These are phyloP conservation scores for Salvia sclarea DNA, from an alignment of 305 asterid species.

Conservation along the genomic window DNA sequence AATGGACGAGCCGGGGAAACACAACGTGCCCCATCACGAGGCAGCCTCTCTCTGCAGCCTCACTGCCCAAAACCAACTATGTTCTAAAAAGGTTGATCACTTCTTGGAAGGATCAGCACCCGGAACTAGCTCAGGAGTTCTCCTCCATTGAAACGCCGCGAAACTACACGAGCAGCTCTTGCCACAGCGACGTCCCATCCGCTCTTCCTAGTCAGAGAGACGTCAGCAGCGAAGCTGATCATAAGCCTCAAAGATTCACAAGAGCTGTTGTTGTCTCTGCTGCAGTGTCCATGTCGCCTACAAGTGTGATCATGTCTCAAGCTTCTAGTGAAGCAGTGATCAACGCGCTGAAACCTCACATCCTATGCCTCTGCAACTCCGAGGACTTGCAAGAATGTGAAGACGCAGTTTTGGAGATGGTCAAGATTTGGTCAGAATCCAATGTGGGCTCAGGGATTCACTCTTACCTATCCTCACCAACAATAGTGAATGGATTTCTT, in stretches of 20 bases:
- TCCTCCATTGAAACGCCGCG: slow-evolving; percentile 59
- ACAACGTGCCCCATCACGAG: slow-evolving; percentile 85
- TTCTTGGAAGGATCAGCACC: slow-evolving; percentile 87
- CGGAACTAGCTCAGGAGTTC: slow-evolving; percentile 70
- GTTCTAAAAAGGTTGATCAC: slow-evolving; percentile 77
- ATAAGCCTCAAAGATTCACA: slow-evolving; percentile 61
- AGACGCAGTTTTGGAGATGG: slow-evolving; percentile 57
- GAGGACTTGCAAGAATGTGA: slow-evolving; percentile 86
- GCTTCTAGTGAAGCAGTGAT: slow-evolving; percentile 66
- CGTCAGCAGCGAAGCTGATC: slow-evolving; percentile 39
- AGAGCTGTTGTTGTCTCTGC: no score
- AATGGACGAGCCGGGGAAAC: slow-evolving; percentile 85
- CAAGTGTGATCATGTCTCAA: slow-evolving; percentile 57
- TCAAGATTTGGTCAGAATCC: slow-evolving; percentile 67
- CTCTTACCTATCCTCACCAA: slow-evolving; percentile 68
- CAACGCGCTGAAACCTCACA: slow-evolving; percentile 58
- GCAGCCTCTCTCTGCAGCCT: slow-evolving; percentile 67
- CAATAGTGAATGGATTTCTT: slow-evolving; percentile 63
- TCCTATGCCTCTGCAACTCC: slow-evolving; percentile 66
- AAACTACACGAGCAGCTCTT: slow-evolving; percentile 35
- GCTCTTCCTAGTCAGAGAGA: slow-evolving; percentile 37
- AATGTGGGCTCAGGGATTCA: slow-evolving; percentile 57
- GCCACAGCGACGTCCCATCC: slow-evolving; percentile 35
- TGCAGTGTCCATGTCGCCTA: slow-evolving; percentile 58
- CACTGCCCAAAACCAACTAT: slow-evolving; percentile 79